phyloP scores from a whole-genome alignment of 352 stramenopile species.

The Globisporangium emineosum region DNA sequence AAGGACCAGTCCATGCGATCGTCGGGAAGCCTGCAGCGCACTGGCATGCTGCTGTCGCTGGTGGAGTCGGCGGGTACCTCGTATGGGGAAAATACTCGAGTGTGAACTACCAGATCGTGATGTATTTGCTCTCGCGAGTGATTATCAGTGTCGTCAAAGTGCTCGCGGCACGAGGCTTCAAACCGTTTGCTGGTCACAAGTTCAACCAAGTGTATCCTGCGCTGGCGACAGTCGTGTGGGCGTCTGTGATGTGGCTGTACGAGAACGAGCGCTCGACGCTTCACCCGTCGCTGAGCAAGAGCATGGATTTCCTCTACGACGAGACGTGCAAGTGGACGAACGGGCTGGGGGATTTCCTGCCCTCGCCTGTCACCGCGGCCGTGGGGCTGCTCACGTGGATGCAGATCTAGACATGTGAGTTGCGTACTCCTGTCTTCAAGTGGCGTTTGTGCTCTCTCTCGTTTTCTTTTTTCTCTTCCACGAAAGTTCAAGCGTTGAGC shows the following conservation, averaged over 20 bases:
- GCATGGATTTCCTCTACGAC: conserved; percentile 89
- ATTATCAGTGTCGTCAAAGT: conserved; percentile 70
- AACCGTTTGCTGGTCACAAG: conserved; percentile 59
- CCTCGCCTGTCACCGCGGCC: conserved; percentile 65
- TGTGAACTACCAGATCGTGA: conserved; percentile 90
- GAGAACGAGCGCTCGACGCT: conserved; percentile 78
- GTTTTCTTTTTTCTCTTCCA: not conserved
- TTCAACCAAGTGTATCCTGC: conserved; percentile 81
- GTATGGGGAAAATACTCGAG: conserved; percentile 83
- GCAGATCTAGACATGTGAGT: conserved; percentile 30
- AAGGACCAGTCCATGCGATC: conserved; percentile 26
- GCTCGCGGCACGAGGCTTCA: conserved; percentile 52
- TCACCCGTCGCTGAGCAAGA: conserved; percentile 79
- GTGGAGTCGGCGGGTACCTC: conserved; percentile 74
- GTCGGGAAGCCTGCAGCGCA: conserved; percentile 67
- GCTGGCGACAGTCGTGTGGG: conserved; percentile 77
- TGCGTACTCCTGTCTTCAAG: not conserved
- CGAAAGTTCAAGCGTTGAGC: not conserved
- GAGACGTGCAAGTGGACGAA: conserved; percentile 75
- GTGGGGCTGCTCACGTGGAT: conserved; percentile 62
- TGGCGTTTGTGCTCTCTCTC: not conserved
- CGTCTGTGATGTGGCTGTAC: conserved; percentile 84
- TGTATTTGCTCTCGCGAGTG: conserved; percentile 83
- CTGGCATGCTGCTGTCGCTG: conserved; percentile 78
- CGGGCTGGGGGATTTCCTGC: conserved; percentile 72